Evolutionary conservation across 2,329 filamentous ascomycete genomes (phyloP), one percentile per base, ranked within the genome.

Genomic region (Verticillium isaacii): DNA sequence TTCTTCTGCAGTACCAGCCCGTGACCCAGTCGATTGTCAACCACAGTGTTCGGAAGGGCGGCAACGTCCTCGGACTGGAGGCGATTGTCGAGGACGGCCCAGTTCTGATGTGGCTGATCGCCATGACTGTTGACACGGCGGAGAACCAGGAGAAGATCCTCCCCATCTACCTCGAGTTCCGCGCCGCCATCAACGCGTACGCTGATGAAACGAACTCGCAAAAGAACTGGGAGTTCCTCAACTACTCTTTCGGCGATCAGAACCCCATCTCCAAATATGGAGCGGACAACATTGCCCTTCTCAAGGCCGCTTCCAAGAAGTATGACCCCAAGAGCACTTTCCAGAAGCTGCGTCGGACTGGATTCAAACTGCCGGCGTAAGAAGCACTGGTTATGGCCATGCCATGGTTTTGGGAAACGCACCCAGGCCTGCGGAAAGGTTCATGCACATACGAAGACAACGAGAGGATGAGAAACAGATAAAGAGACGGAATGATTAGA

Each of bases 221-320:
- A 62, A 67, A 70, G 57, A 66, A 75, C 39, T 78, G 72, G 68
- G 69, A 74, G 36, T 81, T 77, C 63, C 69, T 80, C 50, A 81
- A 82, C 67, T 81, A 82, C 58, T 77, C 77, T 1, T 69, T 72
- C 34, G 64, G 66, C 2, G 69, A 71, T 54, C 77, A 82, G 68
- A 66, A 76, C 25, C 75, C 77, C 1, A 67, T 79, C 17, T 58
- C 64, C 6, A 64, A 71, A 6, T 80, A 79, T 59, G 78, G 78
- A 0, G 50, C 68, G 9, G 69, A 72, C 32, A 77, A 74, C 50
- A 59, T 78, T 17, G 67, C 67, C 6, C 68, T 70, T 41, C 60
- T 78, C 50, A 68, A 67, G 60, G 63, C 60, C 17, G 65, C 71
- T 11, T 68, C 72, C 3, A 61, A 65, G 19, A 71, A 72, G 61